A percentile compares a stretch with the other conserved stretches of the same genome.
Evolutionary conservation across 1,284 basidiomycete genomes (phyloP).

Genomic region (Papiliotrema nemorosa): DNA sequence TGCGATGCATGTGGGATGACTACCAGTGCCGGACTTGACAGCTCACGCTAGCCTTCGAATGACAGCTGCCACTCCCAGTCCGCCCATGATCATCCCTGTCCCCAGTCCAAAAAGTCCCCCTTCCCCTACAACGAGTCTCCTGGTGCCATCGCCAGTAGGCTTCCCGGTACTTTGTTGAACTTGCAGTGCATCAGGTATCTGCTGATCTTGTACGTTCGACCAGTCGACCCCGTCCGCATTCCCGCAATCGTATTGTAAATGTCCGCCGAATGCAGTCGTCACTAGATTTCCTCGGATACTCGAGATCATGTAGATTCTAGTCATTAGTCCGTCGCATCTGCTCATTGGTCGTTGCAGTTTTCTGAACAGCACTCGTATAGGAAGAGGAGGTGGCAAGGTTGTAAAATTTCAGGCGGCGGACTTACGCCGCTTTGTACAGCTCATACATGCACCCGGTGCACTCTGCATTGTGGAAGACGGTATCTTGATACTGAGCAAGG

Average conservation of each 20-base stretch:
- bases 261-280: constrained; percentile 24
- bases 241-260: constrained; percentile 31
- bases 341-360: neutral
- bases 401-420: constrained; percentile 1
- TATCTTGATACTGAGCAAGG: constrained; percentile 23
- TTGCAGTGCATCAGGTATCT: constrained; percentile 32
- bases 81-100: too few species aligned
- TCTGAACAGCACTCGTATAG: neutral
- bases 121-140: too few species aligned
- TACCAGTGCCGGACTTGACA: too few species aligned
- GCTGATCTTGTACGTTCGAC: constrained; percentile 33
- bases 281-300: constrained; percentile 22
- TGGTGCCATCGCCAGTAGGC: too few species aligned
- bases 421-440: constrained; percentile 39
- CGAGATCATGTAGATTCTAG: constrained; percentile 34
- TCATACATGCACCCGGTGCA: constrained; percentile 42
- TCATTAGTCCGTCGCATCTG: neutral
- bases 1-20: too few species aligned
- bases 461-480: constrained; percentile 23
- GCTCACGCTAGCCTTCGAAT: too few species aligned
- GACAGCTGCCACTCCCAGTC: too few species aligned
- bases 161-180: constrained; percentile 22
- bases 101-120: too few species aligned
- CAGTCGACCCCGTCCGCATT: constrained; percentile 18
- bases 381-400: too few species aligned